phyloP scores from a whole-genome alignment of 2,329 filamentous ascomycete species.

The Penicillium sp. region DNA sequence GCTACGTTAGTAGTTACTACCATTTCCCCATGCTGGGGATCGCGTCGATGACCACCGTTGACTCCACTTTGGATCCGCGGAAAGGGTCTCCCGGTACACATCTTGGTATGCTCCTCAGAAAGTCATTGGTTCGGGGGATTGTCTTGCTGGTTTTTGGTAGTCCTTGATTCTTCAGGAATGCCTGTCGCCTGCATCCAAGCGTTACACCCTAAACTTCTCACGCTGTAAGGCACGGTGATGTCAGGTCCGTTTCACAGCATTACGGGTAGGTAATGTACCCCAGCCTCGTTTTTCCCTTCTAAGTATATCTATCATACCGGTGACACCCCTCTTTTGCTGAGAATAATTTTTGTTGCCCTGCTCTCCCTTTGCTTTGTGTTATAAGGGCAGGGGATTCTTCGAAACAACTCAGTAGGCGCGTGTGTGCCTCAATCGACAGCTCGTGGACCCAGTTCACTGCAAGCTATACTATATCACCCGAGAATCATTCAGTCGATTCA shows the following conservation, averaged over 20 bases:
- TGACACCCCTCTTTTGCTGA: neutral
- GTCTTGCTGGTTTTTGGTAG: neutral
- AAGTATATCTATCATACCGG: constrained; percentile 22
- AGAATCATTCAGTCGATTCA: neutral
- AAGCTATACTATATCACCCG: neutral
- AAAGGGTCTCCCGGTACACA: neutral
- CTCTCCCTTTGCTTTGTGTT: neutral
- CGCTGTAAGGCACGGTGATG: constrained; percentile 16
- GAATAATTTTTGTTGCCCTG: neutral
- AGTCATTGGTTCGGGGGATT: constrained; percentile 12
- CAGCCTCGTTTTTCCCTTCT: neutral
- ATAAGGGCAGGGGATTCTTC: neutral
- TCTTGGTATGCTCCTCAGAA: constrained; percentile 1
- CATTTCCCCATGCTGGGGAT: constrained; percentile 1
- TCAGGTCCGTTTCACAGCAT: constrained; percentile 15
- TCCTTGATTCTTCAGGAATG: constrained; percentile 25
- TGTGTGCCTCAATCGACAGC: neutral
- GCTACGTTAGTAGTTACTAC: neutral
- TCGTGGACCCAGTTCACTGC: neutral
- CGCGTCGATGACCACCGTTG: neutral
- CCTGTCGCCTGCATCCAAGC: constrained; percentile 3
- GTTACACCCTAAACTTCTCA: constrained; percentile 11
- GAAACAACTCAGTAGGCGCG: neutral
- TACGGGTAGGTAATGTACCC: constrained; percentile 3
- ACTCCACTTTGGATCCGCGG: neutral